A percentile compares a stretch with the other conserved stretches of the same genome.
Conservation (phyloP, 1,284 basidiomycete species). For the Anthracocystis panici-leucophaei region DNA sequence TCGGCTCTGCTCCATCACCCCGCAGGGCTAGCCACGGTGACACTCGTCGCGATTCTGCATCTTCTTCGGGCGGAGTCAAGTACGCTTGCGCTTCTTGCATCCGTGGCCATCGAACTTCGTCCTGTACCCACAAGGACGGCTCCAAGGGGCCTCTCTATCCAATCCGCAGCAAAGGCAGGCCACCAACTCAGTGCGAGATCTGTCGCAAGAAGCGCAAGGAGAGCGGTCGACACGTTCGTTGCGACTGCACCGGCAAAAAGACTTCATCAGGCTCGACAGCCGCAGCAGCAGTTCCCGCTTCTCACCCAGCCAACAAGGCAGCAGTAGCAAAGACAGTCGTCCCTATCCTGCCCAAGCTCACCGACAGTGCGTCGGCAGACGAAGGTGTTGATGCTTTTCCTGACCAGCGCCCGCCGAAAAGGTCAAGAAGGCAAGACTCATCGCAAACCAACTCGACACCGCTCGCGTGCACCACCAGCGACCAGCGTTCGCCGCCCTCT, state of each 20-base stretch:
- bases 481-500: not conserved
- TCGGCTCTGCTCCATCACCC: not conserved
- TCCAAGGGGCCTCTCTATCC: constrained; percentile 59
- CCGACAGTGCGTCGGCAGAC: not conserved
- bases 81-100: constrained; percentile 65
- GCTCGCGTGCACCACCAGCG: not conserved
- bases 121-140: constrained; percentile 63
- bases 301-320: constrained; percentile 7
- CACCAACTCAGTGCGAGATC: constrained; percentile 58
- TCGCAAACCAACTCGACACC: not conserved
- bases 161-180: constrained; percentile 60
- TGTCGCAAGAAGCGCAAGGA: constrained; percentile 57
- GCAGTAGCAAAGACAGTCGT: not conserved
- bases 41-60: constrained; percentile 1
- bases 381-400: not conserved
- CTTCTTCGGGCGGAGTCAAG: constrained; percentile 36
- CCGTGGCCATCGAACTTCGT: constrained; percentile 61
- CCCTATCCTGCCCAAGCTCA: constrained; percentile 14
- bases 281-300: not conserved
- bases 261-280: not conserved
- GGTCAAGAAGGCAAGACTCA: not conserved
- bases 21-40: constrained; percentile 17
- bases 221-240: constrained; percentile 57
- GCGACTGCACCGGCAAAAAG: constrained; percentile 48
- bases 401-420: constrained; percentile 21